Evolutionary conservation across 2,329 filamentous ascomycete species (phyloP).

Genomic region (Neodidymelliopsis sp.): DNA sequence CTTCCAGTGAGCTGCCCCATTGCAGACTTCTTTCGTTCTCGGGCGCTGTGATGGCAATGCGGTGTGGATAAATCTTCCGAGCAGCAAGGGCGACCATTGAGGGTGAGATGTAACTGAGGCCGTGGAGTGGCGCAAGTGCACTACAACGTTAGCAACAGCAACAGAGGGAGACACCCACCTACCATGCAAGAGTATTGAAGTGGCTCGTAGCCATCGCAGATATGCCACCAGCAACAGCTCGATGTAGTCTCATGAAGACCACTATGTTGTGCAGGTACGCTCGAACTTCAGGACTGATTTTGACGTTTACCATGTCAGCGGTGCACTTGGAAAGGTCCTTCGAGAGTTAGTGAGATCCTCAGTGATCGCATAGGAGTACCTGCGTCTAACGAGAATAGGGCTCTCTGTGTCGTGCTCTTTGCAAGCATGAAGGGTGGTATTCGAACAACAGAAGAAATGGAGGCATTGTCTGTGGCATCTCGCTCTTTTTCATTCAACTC

Average conservation of each 20-base stretch:
- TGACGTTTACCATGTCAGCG: slow-evolving; percentile 64
- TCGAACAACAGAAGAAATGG: slow-evolving; percentile 49
- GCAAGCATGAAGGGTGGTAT: slow-evolving; percentile 27
- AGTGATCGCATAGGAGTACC: slow-evolving; percentile 14
- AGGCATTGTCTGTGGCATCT: slow-evolving; percentile 39
- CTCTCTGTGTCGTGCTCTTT: slow-evolving; percentile 24
- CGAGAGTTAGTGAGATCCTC: slow-evolving; percentile 1
- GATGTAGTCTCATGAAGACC: slow-evolving; percentile 85
- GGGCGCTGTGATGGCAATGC: slow-evolving; percentile 73
- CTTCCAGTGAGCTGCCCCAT: slow-evolving; percentile 82
- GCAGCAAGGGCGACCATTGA: slow-evolving; percentile 83
- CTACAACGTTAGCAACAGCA: slow-evolving; percentile 37
- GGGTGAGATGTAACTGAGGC: slow-evolving; percentile 81
- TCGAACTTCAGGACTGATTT: slow-evolving; percentile 76
- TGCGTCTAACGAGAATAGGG: slow-evolving; percentile 57
- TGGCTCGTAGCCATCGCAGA: slow-evolving; percentile 81
- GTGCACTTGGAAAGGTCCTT: slow-evolving; percentile 66
- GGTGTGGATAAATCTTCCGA: slow-evolving; percentile 87
- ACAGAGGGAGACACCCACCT: slow-evolving; percentile 27
- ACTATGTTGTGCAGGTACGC: slow-evolving; percentile 89
- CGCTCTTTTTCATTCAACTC: slow-evolving; percentile 52
- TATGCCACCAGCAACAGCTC: slow-evolving; percentile 80
- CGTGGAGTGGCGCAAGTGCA: slow-evolving; percentile 82
- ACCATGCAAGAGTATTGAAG: slow-evolving; percentile 72
- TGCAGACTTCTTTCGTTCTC: slow-evolving; percentile 86